phyloP scores from a whole-genome alignment of 2,329 filamentous ascomycete species.

The Dothideomycetes sp. region DNA sequence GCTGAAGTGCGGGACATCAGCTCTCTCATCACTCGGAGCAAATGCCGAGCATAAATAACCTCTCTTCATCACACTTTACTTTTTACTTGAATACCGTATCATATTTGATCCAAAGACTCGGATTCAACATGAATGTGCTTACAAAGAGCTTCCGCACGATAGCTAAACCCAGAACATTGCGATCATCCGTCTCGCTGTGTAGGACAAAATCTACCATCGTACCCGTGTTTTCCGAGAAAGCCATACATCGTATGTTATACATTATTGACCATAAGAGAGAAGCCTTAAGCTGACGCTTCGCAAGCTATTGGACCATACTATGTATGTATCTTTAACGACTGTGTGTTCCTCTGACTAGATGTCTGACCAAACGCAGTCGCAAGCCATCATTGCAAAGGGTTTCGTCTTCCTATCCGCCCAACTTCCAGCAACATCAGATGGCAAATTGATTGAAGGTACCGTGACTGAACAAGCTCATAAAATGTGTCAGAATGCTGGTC shows the following conservation, averaged over 20 bases:
- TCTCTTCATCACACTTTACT: too few relatives aligned
- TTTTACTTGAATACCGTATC: too few relatives aligned
- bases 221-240: constrained; percentile 3
- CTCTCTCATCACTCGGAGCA: too few relatives aligned
- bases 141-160: neutral
- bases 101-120: too few relatives aligned
- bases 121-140: neutral
- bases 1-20: too few relatives aligned
- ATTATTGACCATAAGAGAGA: neutral
- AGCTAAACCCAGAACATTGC: neutral
- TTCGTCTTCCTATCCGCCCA: constrained; percentile 12
- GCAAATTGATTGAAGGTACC: neutral
- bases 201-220: constrained; percentile 4
- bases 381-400: constrained; percentile 11
- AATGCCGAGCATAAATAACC: too few relatives aligned
- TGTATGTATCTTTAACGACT: neutral
- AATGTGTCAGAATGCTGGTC: constrained; percentile 4
- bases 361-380: neutral
- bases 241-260: neutral
- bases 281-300: neutral
- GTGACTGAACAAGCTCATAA: neutral
- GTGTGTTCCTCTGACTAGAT: too few relatives aligned
- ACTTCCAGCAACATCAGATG: neutral
- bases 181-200: neutral
- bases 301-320: neutral